Percentiles rank a stretch among this genome's conserved stretches.
Conservation (phyloP, 352 stramenopile genomes). For the Pilasporangium apinafurcum region DNA sequence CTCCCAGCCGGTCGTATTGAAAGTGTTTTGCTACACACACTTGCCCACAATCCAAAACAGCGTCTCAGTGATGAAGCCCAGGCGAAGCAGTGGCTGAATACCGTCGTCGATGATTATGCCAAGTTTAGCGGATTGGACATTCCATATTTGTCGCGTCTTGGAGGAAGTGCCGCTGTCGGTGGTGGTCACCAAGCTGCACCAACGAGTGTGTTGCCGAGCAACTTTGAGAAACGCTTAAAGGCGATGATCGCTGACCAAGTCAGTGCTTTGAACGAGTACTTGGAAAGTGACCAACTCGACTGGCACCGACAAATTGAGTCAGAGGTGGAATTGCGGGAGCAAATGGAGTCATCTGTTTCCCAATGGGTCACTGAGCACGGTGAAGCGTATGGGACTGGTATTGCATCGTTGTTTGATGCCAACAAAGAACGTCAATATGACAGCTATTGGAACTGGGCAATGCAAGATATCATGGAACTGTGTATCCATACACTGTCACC, state of each 20-base stretch:
- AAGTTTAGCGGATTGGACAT: conserved; percentile 53
- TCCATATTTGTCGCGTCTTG: conserved; percentile 35
- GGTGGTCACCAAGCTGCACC: conserved; percentile 10
- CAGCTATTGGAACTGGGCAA: conserved; percentile 79
- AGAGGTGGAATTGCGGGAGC: conserved; percentile 41
- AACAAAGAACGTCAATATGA: conserved; percentile 74
- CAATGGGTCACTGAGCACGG: conserved; percentile 52
- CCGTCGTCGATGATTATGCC: conserved; percentile 70
- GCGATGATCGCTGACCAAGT: conserved; percentile 56
- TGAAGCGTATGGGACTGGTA: conserved; percentile 44
- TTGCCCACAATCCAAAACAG: conserved; percentile 65
- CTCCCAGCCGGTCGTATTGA: conserved; percentile 68
- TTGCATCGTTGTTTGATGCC: conserved; percentile 54
- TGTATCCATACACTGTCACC: conserved; percentile 30
- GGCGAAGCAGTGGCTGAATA: conserved; percentile 78
- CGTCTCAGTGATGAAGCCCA: conserved; percentile 54
- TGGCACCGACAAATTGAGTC: conserved; percentile 43
- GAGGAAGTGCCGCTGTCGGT: conserved; percentile 18
- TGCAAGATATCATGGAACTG: conserved; percentile 61
- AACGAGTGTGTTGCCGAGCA: conserved; percentile 15
- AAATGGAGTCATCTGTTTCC: conserved; percentile 44
- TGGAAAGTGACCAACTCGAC: conserved; percentile 43
- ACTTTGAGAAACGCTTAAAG: conserved; percentile 52
- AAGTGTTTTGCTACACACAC: conserved; percentile 68
- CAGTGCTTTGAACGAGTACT: conserved; percentile 32